Conservation (phyloP, 2,329 filamentous ascomycete genomes). For the Fusarium torulosum region DNA sequence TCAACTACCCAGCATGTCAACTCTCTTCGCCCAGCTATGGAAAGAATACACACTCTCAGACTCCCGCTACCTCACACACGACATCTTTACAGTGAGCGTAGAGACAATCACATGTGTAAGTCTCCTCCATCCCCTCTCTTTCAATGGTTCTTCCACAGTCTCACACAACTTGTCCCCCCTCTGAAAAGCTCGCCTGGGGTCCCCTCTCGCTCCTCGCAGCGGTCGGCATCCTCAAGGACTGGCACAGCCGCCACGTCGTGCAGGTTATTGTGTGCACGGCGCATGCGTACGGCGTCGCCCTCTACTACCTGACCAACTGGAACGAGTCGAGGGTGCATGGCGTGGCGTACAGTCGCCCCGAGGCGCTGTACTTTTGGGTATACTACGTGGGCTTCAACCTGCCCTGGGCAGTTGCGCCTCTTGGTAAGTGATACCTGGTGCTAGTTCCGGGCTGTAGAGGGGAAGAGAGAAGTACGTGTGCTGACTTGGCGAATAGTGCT, state of each 20-base stretch:
- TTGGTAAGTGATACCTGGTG: constrained; percentile 57
- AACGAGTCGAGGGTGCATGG: constrained; percentile 61
- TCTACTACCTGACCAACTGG: constrained; percentile 72
- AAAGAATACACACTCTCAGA: constrained; percentile 92
- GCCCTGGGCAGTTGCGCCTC: constrained; percentile 70
- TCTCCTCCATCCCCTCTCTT: background rate
- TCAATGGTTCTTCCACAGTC: background rate
- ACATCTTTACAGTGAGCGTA: constrained; percentile 88
- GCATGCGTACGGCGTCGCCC: constrained; percentile 71
- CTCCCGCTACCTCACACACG: constrained; percentile 85
- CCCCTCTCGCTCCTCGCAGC: constrained; percentile 67
- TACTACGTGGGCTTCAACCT: constrained; percentile 73
- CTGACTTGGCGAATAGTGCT: constrained; percentile 46
- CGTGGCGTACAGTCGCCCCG: constrained; percentile 67
- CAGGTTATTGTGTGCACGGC: constrained; percentile 65
- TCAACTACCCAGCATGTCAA: constrained; percentile 74
- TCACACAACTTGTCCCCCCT: constrained; percentile 3
- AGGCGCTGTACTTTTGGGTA: constrained; percentile 72
- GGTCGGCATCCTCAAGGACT: constrained; percentile 58
- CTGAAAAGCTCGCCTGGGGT: constrained; percentile 65
- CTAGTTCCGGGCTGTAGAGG: background rate
- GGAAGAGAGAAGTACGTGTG: background rate
- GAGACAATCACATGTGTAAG: constrained; percentile 84
- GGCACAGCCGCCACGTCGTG: constrained; percentile 62
- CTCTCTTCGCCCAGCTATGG: constrained; percentile 87